phyloP scores from a whole-genome alignment of 257 asterid genomes.

The Jacaranda copaia region DNA sequence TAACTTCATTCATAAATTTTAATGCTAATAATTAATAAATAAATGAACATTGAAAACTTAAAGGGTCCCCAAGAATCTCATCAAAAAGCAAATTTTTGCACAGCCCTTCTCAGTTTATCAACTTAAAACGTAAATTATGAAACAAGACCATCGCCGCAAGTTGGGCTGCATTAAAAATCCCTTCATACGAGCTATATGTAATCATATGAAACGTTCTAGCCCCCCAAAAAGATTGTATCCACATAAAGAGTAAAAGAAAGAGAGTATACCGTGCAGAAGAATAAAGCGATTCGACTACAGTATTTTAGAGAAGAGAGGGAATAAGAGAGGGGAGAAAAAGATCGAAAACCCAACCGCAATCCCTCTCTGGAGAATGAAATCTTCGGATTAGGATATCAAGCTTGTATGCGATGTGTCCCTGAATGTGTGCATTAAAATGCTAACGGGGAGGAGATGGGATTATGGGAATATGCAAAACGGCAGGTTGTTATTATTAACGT shows the following conservation, averaged over 20 bases:
- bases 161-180: not conserved
- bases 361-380: not conserved
- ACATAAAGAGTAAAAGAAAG: not conserved
- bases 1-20: not conserved
- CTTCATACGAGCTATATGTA: not conserved
- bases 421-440: not conserved
- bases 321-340: not conserved
- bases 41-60: constrained; percentile 5
- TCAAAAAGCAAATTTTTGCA: constrained; percentile 30
- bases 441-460: no score
- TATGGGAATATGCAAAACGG: constrained; percentile 14
- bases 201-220: not conserved
- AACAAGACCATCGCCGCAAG: not conserved
- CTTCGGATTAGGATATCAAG: not conserved
- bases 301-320: not conserved
- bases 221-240: not conserved
- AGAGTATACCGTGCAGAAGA: constrained; percentile 9
- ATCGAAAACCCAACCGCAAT: not conserved
- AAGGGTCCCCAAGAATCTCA: constrained; percentile 30
- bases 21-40: not conserved
- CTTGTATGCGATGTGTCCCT: not conserved
- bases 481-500: constrained; percentile 8
- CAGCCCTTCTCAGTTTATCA: constrained; percentile 14
- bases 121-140: not conserved
- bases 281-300: not conserved